Conservation (phyloP, 1,139 yeast species). For the Kodamaea sp. region DNA sequence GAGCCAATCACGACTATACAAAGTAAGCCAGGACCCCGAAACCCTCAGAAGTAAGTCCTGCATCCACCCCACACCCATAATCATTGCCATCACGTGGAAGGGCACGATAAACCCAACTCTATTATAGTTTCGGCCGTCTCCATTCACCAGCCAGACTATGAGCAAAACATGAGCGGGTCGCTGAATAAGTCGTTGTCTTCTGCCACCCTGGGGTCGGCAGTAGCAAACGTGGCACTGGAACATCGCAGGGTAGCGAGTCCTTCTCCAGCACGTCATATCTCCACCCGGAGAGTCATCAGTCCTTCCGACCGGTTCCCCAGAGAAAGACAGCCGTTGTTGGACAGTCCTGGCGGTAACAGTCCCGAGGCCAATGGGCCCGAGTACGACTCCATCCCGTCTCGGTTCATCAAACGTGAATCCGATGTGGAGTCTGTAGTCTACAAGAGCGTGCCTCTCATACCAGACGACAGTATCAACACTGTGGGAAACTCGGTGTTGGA, state of each 20-base stretch:
- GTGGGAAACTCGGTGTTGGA: not conserved
- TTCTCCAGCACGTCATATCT: slow-evolving; percentile 34
- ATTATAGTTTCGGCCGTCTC: no score
- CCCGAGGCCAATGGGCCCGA: slow-evolving; percentile 1
- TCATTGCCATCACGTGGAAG: no score
- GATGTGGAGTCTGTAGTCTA: slow-evolving; percentile 22
- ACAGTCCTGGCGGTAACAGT: slow-evolving; percentile 2
- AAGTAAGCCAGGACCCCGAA: no score
- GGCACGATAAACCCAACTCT: no score
- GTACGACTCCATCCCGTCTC: slow-evolving; percentile 5
- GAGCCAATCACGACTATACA: no score
- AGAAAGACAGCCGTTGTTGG: slow-evolving; percentile 26
- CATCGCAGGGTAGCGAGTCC: slow-evolving; percentile 27
- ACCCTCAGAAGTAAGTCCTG: no score
- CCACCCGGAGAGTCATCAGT: slow-evolving; percentile 31
- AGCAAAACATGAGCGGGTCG: slow-evolving; percentile 5
- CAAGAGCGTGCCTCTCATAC: slow-evolving; percentile 4
- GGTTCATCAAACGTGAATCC: slow-evolving; percentile 4
- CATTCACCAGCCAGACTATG: slow-evolving; percentile 1
- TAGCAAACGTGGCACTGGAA: slow-evolving; percentile 3
- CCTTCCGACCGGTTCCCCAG: not conserved
- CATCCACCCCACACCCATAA: no score
- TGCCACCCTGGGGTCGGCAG: slow-evolving; percentile 2
- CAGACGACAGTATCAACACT: not conserved
- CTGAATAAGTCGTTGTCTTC: slow-evolving; percentile 7